Evolutionary conservation across 495 filamentous ascomycete genomes (phyloP), one percentile per base, ranked within the genome.

Genomic region (Penicillium ochrochloron): DNA sequence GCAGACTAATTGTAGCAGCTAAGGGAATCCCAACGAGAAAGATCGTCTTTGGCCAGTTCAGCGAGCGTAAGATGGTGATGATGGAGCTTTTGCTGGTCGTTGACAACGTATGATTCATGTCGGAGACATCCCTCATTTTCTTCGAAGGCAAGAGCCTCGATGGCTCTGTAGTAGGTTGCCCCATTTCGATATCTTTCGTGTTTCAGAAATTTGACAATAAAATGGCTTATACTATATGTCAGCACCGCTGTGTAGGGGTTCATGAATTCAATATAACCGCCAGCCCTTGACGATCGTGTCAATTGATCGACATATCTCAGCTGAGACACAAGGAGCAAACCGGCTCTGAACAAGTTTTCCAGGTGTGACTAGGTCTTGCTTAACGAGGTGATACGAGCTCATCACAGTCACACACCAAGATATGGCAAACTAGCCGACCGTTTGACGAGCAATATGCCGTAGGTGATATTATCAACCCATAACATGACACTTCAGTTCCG

Each of bases 11-110:
- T 14, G 59, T 34, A 5, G 57, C 57, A n/a, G 35, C 61, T 7
- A 67, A 29, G 7, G 65, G 65, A 15, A 67, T 37, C 0, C 46
- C 33, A 12, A 67, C 56, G 4, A 67, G 25, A 11, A 41, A 39
- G 19, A 64, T 41, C 3, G 61, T 35, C 23, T 64, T 61, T 15
- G 37, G 50, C 51, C 51, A 51, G 14, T 67, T 67, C 14, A 67
- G 8, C 19, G 61, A 64, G 25, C 44, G 21, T 21, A 58, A 27
- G 11, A 31, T 52, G 3, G 55, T 17, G 21, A 34, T 35, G 5
- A 61, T 44, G 9, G 59, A 27, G n/a, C 34, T 61, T 12, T 56
- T 56, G 19, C 31, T 56, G 29, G 31, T 34, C 14, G n/a, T 21
- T 12, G 29, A 21, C 39, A 44, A 17, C 41, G 53, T 19, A 60